Evolutionary conservation across 345 rosid genomes (phyloP).

Genomic region (Aethionema arabicum): DNA sequence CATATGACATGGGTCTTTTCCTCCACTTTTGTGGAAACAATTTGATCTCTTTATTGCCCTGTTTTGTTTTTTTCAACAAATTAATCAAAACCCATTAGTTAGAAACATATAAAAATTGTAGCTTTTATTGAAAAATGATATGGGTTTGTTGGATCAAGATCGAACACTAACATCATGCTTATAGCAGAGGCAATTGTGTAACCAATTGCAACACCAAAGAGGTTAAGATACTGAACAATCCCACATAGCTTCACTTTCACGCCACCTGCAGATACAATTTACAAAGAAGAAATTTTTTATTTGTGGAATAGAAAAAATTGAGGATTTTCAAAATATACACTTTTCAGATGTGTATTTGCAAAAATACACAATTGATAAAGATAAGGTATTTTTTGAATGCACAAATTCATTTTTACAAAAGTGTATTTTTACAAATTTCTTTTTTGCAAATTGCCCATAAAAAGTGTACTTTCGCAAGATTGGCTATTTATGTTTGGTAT

Average conservation of each 20-base stretch:
- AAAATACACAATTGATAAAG: no score
- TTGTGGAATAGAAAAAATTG: no score
- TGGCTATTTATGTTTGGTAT: no score
- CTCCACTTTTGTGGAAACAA: conserved; percentile 67
- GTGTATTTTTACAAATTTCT: neutral
- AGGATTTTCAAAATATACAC: neutral
- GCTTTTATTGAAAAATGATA: conserved; percentile 1
- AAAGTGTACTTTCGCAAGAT: no score
- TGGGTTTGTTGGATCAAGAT: conserved; percentile 2
- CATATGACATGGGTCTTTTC: conserved; percentile 72
- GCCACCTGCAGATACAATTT: conserved; percentile 32
- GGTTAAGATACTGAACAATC: conserved; percentile 38
- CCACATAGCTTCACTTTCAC: conserved; percentile 41
- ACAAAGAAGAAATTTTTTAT: no score
- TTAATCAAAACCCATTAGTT: neutral
- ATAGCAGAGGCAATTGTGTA: conserved; percentile 53
- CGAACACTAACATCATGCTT: conserved; percentile 47
- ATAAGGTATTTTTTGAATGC: no score
- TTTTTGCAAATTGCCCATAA: neutral
- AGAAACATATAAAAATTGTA: neutral
- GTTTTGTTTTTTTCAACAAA: neutral
- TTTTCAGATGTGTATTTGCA: no score
- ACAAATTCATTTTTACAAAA: neutral
- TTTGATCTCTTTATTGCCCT: conserved; percentile 86
- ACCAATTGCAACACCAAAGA: conserved; percentile 49